Evolutionary conservation across 371 early-diverging fungal genomes (phyloP), one percentile per base, ranked within the genome.

Genomic region (Mucor circinelloides): DNA sequence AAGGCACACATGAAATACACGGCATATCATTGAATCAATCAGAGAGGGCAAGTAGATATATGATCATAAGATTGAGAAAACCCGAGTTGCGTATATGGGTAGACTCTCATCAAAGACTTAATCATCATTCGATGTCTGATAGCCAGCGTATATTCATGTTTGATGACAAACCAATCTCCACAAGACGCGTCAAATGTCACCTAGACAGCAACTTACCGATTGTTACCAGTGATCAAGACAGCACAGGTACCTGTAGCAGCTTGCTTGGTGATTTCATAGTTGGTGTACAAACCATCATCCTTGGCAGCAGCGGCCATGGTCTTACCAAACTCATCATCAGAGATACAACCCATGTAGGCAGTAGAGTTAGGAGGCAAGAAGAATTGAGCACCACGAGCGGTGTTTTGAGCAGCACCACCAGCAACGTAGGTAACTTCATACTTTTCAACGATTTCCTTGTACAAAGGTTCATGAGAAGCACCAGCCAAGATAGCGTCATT

Each of bases 341-440:
- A 95, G 48, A 95, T 94, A 64, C 92, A 91, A 27, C 98, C 98
- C 73, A 95, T 85, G 83, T 95, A 98, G 68, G 93, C 88, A 21
- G 95, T 94, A 21, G 91, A 87, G 67, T 91, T 90, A 69, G 90
- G 75, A 44, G 97, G 97, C 64, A 98, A 86, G 42, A 95, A 78
- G 82, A 91, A 93, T 87, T 91, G 94, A 52, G 93, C 93, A 70
- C 92, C 96, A 72, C 98, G 94, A 58, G 94, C 87, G 54, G 96
- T 86, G 90, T 98, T 98, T 80, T 98, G 97, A 44, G 94, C 90
- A 56, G 98, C 97, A 71, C 98, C 97, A 60, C 98, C 98, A 66
- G 97, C 97, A 77, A 95, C 93, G 78, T 93, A 95, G 70, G 84
- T 86, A 60, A 93, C 93, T 8, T 86, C 76, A 69, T 84, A 87